Conservation (phyloP, 2,329 filamentous ascomycete genomes). For the Geosmithia putterillii region DNA sequence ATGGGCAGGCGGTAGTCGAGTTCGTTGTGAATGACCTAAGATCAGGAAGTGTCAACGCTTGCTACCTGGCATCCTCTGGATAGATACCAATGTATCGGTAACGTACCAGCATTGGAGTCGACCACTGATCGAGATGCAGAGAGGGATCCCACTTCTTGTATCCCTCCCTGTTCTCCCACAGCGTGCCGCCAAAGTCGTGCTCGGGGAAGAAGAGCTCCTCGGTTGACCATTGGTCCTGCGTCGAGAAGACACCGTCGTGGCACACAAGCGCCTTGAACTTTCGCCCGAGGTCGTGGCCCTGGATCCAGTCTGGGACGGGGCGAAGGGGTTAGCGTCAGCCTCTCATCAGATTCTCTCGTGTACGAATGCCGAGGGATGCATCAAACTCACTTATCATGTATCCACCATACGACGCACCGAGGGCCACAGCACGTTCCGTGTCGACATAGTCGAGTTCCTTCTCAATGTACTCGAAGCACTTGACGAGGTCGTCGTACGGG, state of each 20-base stretch:
- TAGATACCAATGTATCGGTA: not conserved
- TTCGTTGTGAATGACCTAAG: conserved; percentile 64
- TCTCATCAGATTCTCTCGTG: not conserved
- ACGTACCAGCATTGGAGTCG: conserved; percentile 68
- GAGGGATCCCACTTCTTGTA: conserved; percentile 64
- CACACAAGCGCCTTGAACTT: conserved; percentile 81
- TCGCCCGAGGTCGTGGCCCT: conserved; percentile 70
- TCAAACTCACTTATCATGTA: conserved; percentile 55
- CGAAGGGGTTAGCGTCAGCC: not conserved
- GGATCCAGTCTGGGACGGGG: conserved; percentile 68
- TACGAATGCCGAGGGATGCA: no score
- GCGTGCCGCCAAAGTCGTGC: conserved; percentile 52
- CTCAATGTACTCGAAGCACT: conserved; percentile 63
- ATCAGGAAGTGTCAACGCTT: not conserved
- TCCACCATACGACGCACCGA: conserved; percentile 65
- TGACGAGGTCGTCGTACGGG: conserved; percentile 73
- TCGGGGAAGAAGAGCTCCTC: conserved; percentile 62
- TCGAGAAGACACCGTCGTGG: conserved; percentile 78
- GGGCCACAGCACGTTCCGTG: conserved; percentile 53
- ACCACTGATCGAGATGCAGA: conserved; percentile 55
- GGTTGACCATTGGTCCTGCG: conserved; percentile 49
- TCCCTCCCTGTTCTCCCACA: conserved; percentile 47
- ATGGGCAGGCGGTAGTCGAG: conserved; percentile 82
- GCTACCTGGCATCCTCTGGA: no score
- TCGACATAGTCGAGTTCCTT: conserved; percentile 57